A percentile compares a stretch with the other conserved stretches of the same genome.
Conservation (phyloP, 768 basidiomycete species). For the Leccinum pellstonianum region DNA sequence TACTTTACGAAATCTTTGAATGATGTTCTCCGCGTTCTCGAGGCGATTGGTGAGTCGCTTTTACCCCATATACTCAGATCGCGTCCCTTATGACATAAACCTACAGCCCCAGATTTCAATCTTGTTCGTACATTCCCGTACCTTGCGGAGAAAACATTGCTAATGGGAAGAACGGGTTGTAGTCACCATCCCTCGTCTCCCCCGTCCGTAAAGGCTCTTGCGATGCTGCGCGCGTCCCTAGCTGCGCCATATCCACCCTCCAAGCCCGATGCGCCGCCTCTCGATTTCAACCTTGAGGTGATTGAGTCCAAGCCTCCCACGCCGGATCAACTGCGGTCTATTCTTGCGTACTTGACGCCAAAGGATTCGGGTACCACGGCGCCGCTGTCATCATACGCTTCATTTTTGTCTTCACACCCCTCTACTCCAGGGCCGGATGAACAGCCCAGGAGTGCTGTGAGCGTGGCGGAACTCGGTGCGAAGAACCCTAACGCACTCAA, state of each 20-base stretch:
- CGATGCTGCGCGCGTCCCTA: constrained; percentile 56
- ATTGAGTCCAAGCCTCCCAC: constrained; percentile 65
- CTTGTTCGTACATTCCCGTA: constrained; percentile 44
- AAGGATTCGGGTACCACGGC: constrained; percentile 32
- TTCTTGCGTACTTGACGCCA: constrained; percentile 53
- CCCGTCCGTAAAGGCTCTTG: constrained; percentile 60
- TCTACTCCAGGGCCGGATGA: constrained; percentile 37
- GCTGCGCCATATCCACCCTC: constrained; percentile 61
- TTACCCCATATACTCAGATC: background rate
- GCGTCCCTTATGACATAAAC: background rate
- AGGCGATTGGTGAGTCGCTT: constrained; percentile 31
- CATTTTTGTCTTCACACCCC: constrained; percentile 65
- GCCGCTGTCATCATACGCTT: constrained; percentile 22
- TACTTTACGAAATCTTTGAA: background rate
- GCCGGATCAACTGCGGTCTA: constrained; percentile 64
- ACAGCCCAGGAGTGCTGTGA: constrained; percentile 41
- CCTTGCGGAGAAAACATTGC: constrained; percentile 9
- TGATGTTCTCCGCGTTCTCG: constrained; percentile 37
- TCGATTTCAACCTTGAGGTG: constrained; percentile 71
- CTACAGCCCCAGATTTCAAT: constrained; percentile 60
- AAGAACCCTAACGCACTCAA: constrained; percentile 61
- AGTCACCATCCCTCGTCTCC: constrained; percentile 70
- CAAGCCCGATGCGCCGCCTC: constrained; percentile 45
- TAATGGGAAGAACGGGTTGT: background rate
- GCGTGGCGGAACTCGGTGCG: constrained; percentile 48